Percentiles rank a stretch among this genome's conserved stretches.
Conservation (phyloP, 148 eudicot genomes). For the Vaccinium macrocarpon region DNA sequence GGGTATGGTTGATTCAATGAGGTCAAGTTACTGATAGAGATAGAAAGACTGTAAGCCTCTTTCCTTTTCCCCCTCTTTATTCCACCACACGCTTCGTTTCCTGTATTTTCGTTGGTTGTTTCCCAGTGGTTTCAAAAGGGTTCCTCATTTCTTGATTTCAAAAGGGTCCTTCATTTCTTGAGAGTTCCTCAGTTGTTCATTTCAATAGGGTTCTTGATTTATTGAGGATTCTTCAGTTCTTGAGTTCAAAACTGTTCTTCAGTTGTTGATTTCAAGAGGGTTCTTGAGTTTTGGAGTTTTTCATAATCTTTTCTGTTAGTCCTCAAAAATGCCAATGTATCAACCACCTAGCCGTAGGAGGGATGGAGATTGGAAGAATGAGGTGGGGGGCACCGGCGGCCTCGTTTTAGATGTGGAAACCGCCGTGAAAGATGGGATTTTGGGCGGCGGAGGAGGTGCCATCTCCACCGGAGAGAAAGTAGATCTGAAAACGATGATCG, state of each 20-base stretch:
- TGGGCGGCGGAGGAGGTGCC: constrained; percentile 29
- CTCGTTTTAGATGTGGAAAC: constrained; percentile 69
- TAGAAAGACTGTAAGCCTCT: constrained; percentile 12
- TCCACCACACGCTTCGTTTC: constrained; percentile 23
- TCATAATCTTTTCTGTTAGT: not conserved
- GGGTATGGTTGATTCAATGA: constrained; percentile 27
- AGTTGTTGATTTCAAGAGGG: not conserved
- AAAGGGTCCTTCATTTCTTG: not conserved
- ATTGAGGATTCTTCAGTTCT: not conserved
- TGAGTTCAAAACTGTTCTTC: not conserved
- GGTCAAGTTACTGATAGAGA: constrained; percentile 9
- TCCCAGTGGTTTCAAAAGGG: not conserved
- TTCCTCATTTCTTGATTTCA: not conserved
- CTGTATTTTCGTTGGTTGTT: not conserved
- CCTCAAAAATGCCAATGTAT: constrained; percentile 52
- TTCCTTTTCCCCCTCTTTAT: not conserved
- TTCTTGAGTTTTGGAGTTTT: not conserved
- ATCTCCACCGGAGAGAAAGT: constrained; percentile 29
- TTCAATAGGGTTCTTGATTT: not conserved
- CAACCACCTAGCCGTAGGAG: constrained; percentile 28
- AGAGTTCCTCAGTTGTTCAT: not conserved
- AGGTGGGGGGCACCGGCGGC: constrained; percentile 57
- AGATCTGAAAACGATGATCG: constrained; percentile 86
- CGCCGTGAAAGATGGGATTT: constrained; percentile 73
- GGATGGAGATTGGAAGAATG: constrained; percentile 24